Percentiles rank a stretch among this genome's conserved stretches.
These are phyloP conservation scores for Kalmusia sp. DNA, from an alignment of 2,329 filamentous ascomycete genomes.

Conservation along the genomic window DNA sequence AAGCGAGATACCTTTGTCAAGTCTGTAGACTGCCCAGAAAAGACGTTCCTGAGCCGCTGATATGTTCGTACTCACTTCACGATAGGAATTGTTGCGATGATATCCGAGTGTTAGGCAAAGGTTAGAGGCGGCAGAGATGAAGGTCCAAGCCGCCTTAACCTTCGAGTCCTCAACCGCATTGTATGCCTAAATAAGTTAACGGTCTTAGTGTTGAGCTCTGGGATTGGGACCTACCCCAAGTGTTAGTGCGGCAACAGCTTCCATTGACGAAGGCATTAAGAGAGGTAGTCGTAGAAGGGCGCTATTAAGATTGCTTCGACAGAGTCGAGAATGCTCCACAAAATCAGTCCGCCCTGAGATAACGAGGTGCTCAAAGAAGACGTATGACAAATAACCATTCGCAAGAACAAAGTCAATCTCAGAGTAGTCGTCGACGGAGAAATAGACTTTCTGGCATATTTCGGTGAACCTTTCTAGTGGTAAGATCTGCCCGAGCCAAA, in stretches of 20 bases:
- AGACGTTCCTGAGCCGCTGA: conserved; percentile 21
- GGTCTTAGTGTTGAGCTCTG: background rate
- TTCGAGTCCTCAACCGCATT: conserved; percentile 43
- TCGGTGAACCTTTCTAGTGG: conserved; percentile 41
- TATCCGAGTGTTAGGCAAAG: conserved; percentile 44
- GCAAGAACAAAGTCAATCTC: conserved; percentile 46
- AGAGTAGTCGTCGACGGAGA: conserved; percentile 40
- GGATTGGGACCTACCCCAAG: conserved; percentile 35
- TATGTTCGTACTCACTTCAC: background rate
- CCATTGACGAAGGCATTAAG: conserved; percentile 37
- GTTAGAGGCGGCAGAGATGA: conserved; percentile 43
- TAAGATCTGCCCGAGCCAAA: conserved; percentile 43
- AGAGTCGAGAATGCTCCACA: conserved; percentile 29
- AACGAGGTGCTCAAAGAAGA: conserved; percentile 43
- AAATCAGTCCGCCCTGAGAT: conserved; percentile 29
- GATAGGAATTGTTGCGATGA: conserved; percentile 22
- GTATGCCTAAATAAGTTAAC: conserved; percentile 30
- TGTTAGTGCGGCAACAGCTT: conserved; percentile 42
- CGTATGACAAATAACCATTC: conserved; percentile 44
- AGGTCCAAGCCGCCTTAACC: conserved; percentile 40
- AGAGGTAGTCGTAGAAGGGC: conserved; percentile 36
- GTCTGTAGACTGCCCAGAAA: conserved; percentile 47
- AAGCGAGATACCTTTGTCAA: conserved; percentile 48
- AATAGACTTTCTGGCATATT: conserved; percentile 48
- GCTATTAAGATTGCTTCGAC: conserved; percentile 32